phyloP scores from a whole-genome alignment of 352 stramenopile species.

The Phytophthora litchii region DNA sequence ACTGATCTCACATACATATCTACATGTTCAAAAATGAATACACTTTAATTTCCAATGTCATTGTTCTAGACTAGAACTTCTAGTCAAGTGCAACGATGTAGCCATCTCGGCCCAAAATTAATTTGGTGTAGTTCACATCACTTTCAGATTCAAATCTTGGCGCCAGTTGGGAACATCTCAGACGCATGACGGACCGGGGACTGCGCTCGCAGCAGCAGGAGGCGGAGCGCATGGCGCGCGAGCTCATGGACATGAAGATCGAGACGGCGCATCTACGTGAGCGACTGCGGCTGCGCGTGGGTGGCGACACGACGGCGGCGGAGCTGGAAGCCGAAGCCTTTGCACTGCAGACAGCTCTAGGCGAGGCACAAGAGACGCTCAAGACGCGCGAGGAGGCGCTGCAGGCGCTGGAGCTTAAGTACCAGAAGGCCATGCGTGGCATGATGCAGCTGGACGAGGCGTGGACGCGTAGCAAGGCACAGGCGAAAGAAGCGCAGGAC shows the following conservation, averaged over 20 bases:
- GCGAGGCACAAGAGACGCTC: conserved; percentile 58
- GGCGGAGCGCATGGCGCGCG: conserved; percentile 60
- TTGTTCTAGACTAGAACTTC: no score
- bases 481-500: conserved; percentile 30
- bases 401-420: conserved; percentile 56
- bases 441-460: conserved; percentile 74
- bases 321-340: conserved; percentile 84
- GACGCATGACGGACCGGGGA: conserved; percentile 24
- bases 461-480: conserved; percentile 61
- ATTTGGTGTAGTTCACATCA: conserved; percentile 2
- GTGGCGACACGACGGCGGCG: conserved; percentile 70
- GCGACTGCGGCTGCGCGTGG: conserved; percentile 71
- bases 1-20: not conserved
- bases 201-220: conserved; percentile 58
- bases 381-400: conserved; percentile 47
- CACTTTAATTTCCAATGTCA: not conserved
- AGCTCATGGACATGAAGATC: conserved; percentile 89
- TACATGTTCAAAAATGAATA: conserved; percentile 4
- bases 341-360: conserved; percentile 60
- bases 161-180: not conserved
- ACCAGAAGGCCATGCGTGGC: conserved; percentile 72
- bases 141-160: not conserved
- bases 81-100: no score
- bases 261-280: conserved; percentile 79
- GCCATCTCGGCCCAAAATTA: no score